Conservation (phyloP, 495 filamentous ascomycete genomes). For the Penicillium psychrofluorescens region DNA sequence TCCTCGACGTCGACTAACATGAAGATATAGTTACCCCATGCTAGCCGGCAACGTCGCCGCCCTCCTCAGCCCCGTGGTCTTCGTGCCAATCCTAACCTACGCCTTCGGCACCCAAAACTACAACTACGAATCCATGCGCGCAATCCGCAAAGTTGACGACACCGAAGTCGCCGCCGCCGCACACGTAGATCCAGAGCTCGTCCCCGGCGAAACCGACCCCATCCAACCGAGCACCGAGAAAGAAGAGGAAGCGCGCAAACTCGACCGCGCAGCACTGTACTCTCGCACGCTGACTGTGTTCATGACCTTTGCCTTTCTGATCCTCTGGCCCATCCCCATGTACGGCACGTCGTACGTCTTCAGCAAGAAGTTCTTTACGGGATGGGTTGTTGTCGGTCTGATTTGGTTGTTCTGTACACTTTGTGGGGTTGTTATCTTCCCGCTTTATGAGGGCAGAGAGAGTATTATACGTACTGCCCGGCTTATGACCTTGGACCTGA, state of each 20-base stretch:
- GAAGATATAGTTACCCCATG: conserved; percentile 59
- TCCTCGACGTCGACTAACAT: not conserved
- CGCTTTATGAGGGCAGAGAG: conserved; percentile 70
- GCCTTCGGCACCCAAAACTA: conserved; percentile 73
- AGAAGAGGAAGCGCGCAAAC: conserved; percentile 59
- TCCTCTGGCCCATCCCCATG: conserved; percentile 95
- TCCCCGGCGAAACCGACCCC: conserved; percentile 46
- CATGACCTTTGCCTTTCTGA: conserved; percentile 68
- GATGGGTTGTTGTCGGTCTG: conserved; percentile 82
- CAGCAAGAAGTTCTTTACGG: conserved; percentile 85
- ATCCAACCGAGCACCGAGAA: conserved; percentile 16
- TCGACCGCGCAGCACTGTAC: conserved; percentile 67
- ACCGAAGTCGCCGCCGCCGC: conserved; percentile 62
- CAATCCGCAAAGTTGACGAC: conserved; percentile 79
- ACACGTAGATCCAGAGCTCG: conserved; percentile 63
- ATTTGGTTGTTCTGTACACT: conserved; percentile 78
- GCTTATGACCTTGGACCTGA: conserved; percentile 61
- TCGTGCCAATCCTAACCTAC: conserved; percentile 73
- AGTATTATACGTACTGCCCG: conserved; percentile 59
- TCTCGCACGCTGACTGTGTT: conserved; percentile 69
- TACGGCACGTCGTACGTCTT: conserved; percentile 85
- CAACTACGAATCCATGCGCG: conserved; percentile 82
- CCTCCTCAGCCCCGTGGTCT: conserved; percentile 69
- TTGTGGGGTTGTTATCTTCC: conserved; percentile 72
- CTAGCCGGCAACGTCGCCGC: conserved; percentile 80